phyloP scores from a whole-genome alignment of 441 rosid species.

The Brassica balearica region DNA sequence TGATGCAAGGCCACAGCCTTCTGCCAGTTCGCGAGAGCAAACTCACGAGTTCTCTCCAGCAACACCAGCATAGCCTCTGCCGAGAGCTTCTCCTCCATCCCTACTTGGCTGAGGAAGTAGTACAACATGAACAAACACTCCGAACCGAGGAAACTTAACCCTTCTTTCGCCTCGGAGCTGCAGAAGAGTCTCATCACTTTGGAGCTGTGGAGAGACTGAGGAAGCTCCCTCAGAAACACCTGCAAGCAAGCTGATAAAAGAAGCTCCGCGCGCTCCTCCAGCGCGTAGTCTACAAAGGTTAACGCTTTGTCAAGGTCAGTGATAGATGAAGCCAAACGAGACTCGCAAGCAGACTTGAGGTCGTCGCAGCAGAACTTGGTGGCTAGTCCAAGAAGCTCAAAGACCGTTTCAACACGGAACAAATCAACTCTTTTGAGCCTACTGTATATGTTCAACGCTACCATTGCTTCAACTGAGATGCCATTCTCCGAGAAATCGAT shows the following conservation, averaged over 20 bases:
- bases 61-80: constrained; percentile 53
- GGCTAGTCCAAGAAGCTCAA: constrained; percentile 67
- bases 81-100: constrained; percentile 57
- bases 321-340: constrained; percentile 61
- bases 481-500: constrained; percentile 64
- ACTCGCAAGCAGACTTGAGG: constrained; percentile 64
- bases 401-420: constrained; percentile 54
- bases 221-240: constrained; percentile 63
- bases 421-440: constrained; percentile 56
- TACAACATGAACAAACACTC: constrained; percentile 64
- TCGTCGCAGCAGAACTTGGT: constrained; percentile 75
- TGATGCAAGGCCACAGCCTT: constrained; percentile 66
- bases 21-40: constrained; percentile 62
- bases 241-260: constrained; percentile 72
- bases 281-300: constrained; percentile 61
- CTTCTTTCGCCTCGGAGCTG: constrained; percentile 54
- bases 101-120: constrained; percentile 68
- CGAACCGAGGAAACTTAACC: constrained; percentile 53
- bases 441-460: constrained; percentile 60
- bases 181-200: constrained; percentile 64
- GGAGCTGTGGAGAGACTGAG: constrained; percentile 52
- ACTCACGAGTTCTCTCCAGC: constrained; percentile 62
- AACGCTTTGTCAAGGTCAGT: constrained; percentile 55
- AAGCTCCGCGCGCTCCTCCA: constrained; percentile 61
- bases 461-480: constrained; percentile 59